Base-by-base conservation (phyloP, 352 stramenopile species). In the Phytopythium ostracodes region DNA sequence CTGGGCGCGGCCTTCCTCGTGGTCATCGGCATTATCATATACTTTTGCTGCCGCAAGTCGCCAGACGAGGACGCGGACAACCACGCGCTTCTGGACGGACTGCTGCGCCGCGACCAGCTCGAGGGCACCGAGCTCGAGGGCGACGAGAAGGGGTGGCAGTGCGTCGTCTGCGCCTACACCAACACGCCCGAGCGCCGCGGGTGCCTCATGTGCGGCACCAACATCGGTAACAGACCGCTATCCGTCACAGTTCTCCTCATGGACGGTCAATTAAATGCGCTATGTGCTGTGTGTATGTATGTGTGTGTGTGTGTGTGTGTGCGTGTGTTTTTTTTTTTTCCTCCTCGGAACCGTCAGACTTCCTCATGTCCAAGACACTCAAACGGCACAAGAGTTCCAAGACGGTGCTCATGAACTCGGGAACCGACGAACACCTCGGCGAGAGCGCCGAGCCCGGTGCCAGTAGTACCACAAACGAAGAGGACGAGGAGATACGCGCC, bases 131-230 rank as follows among this genome's bases (percentile, higher is more conserved):
- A 75, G 55, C 67, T 84, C 22, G 77, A 83, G 53, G 72, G 76
- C 44, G 79, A 83, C n/a, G 73, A 73, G 24, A 68, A 77, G 36
- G 68, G 72, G 31, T 91, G 81, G 81, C 77, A 89, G 64, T 91
- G 81, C 74, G 71, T 91, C 38, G 78, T 91, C 25, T 91, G 81
- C 43, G 79, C 78, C 31, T 73, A 87, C 64, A 74, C 72, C 15
- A 91, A 91, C 66, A 64, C 55, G 29, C 27, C 67, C 22, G 63
- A 54, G 18, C 70, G 70, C 54, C 81, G 71, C 29, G 66, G 62
- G 24, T 91, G 81, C 51, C 67, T 91, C 59, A 89, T 91, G 79
- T 91, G 81, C 57, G 81, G 77, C 67, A 88, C 81, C 44, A 74
- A 60, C 68, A 72, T 72, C 27, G 60, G 33, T 58, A 56, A 2